Conservation (phyloP, 345 rosid genomes). For the Boechera divaricarpa region DNA sequence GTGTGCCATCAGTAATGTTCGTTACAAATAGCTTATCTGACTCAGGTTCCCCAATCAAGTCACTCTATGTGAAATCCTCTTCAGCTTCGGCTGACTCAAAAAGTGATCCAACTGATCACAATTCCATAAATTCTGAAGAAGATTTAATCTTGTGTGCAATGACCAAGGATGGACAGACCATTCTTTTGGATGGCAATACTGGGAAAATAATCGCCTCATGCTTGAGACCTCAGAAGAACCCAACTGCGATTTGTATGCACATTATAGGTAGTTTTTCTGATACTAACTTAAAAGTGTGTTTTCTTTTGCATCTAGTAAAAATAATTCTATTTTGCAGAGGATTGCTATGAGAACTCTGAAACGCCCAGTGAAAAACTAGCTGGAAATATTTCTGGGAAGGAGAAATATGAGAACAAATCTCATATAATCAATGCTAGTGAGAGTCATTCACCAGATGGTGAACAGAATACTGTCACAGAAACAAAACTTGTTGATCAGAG, state of each 20-base stretch:
- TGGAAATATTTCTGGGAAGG: conserved; percentile 39
- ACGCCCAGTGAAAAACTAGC: conserved; percentile 42
- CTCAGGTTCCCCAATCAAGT: conserved; percentile 60
- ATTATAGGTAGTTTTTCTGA: conserved; percentile 63
- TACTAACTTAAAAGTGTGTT: conserved; percentile 3
- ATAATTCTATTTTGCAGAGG: conserved; percentile 55
- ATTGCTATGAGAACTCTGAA: conserved; percentile 45
- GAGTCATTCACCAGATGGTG: conserved; percentile 47
- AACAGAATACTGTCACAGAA: conserved; percentile 47
- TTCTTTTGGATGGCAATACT: conserved; percentile 60
- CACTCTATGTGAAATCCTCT: conserved; percentile 56
- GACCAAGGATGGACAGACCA: conserved; percentile 67
- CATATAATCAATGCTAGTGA: conserved; percentile 39
- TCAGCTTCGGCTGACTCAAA: conserved; percentile 40
- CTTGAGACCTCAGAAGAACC: conserved; percentile 50
- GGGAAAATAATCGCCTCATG: conserved; percentile 56
- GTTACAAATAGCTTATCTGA: conserved; percentile 61
- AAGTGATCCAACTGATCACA: conserved; percentile 46
- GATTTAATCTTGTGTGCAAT: conserved; percentile 54
- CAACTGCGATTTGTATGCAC: conserved; percentile 62
- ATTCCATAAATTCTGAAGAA: conserved; percentile 42
- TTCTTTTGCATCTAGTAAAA: conserved; percentile 30
- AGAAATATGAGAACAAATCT: conserved; percentile 48
- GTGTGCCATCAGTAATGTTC: conserved; percentile 60
- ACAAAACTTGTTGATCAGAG: conserved; percentile 47